Base-by-base conservation (phyloP, 2,329 filamentous ascomycete species). In the Magnaporthiopsis rhizophila region DNA sequence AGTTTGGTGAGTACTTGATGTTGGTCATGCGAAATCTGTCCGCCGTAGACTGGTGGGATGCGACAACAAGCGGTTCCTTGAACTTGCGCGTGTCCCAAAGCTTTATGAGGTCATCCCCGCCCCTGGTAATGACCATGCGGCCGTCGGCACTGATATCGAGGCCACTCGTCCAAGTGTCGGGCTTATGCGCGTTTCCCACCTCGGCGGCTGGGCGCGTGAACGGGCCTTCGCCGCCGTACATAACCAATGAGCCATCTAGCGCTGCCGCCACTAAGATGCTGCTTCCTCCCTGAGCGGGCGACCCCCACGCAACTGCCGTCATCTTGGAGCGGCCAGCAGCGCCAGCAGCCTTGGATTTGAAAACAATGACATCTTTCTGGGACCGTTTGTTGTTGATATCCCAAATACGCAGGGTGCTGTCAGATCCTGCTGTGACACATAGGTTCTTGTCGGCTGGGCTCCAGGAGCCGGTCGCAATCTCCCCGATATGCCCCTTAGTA, bases 1-100 rank as follows among this genome's bases (percentile, higher is more conserved):
- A 89, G 68, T 88, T 91, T 5, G 94, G 93, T 36, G 92, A 91
- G 78, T 98, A 99, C 67, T 86, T 85, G 72, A 99, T 97, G 72
- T 92, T 96, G 63, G 87, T 89, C 66, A 91, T 93, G 0, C 90
- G 86, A 73, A 91, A 96, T 71, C 92, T 88, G 65, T 88, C 87
- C 1, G 92, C 94, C 18, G 91, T 96, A 0, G 94, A 96, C 1
- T 85, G 77, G 75, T 97, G 92, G 7, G 88, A 79, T 21, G 91
- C 86, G 1, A 88, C 90, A 61, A 92, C 91, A 18, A 99, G 83
- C 4, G 95, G 92, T 65, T 89, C 83, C 74, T 95, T 98, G 81
- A 99, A 96, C 72, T 97, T 98, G 65, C 95, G 87, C 3, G 89
- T 96, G 74, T 99, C 95, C 95, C 95, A 99, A 2, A 97, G 82